phyloP scores from a whole-genome alignment of 495 filamentous ascomycete species.

The Lasiosphaeriaceae sp. region DNA sequence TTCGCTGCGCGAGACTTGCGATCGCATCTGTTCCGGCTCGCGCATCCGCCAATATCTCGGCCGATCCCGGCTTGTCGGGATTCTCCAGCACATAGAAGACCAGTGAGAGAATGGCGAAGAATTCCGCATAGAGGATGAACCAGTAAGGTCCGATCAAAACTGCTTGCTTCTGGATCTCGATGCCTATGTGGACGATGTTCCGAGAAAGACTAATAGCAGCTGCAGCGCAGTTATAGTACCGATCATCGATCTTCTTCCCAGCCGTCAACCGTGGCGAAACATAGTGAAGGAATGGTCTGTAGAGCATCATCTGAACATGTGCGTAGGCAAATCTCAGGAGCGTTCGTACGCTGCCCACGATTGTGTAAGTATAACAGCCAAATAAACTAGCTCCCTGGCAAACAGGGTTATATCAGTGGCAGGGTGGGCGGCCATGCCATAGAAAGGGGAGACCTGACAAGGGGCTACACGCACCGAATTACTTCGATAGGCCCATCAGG shows the following conservation, averaged over 20 bases:
- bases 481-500: slow-evolving; percentile 68
- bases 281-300: slow-evolving; percentile 93
- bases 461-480: slow-evolving; percentile 58
- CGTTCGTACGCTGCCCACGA: slow-evolving; percentile 65
- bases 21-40: slow-evolving; percentile 79
- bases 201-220: slow-evolving; percentile 87
- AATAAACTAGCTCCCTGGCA: no score
- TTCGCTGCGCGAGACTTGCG: slow-evolving; percentile 70
- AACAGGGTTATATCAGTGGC: no score
- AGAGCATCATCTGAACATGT: slow-evolving; percentile 92
- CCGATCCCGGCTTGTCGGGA: slow-evolving; percentile 69
- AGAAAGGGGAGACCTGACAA: background rate
- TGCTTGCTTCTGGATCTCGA: slow-evolving; percentile 79
- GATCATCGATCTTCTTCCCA: slow-evolving; percentile 70
- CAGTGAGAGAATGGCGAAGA: slow-evolving; percentile 87
- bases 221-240: slow-evolving; percentile 88
- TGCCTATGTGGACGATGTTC: slow-evolving; percentile 90
- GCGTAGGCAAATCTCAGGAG: slow-evolving; percentile 82
- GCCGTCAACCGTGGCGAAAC: slow-evolving; percentile 66
- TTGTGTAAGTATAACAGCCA: slow-evolving; percentile 5
- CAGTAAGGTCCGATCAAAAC: slow-evolving; percentile 88
- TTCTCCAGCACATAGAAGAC: slow-evolving; percentile 91
- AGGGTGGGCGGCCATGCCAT: no score
- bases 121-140: slow-evolving; percentile 95
- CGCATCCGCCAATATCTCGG: slow-evolving; percentile 78